A percentile compares a stretch with the other conserved stretches of the same genome.
These are phyloP conservation scores for Corinectria fuckeliana DNA, from an alignment of 2,329 filamentous ascomycete genomes.

Conservation along the genomic window DNA sequence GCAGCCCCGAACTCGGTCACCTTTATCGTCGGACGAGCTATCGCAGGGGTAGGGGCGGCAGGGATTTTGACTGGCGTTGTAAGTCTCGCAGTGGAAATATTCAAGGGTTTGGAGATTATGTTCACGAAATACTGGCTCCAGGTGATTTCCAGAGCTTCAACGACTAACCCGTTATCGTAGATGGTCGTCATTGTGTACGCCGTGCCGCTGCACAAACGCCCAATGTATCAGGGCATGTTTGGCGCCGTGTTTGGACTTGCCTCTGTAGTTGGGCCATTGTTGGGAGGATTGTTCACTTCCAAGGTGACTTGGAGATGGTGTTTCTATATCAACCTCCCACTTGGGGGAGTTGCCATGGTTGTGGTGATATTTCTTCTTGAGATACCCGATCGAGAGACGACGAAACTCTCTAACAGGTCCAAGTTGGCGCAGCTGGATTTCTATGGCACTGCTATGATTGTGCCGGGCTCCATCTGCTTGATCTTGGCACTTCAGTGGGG, in stretches of 20 bases:
- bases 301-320: slow-evolving; percentile 11
- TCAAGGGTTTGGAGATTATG: slow-evolving; percentile 44
- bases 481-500: slow-evolving; percentile 58
- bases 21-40: slow-evolving; percentile 58
- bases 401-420: slow-evolving; percentile 38
- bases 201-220: slow-evolving; percentile 49
- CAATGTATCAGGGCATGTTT: slow-evolving; percentile 16
- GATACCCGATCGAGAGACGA: slow-evolving; percentile 18
- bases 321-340: slow-evolving; percentile 12
- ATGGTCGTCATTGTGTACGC: slow-evolving; percentile 29
- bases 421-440: slow-evolving; percentile 58
- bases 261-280: neutral
- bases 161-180: slow-evolving; percentile 18
- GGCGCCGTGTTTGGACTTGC: slow-evolving; percentile 4
- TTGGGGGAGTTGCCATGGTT: slow-evolving; percentile 31
- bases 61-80: slow-evolving; percentile 58
- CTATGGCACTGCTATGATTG: slow-evolving; percentile 56
- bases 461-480: slow-evolving; percentile 57
- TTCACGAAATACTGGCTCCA: too few species aligned
- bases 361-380: slow-evolving; percentile 36
- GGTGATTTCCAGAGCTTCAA: too few species aligned
- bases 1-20: slow-evolving; percentile 46
- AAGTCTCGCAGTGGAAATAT: neutral
- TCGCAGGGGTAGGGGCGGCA: slow-evolving; percentile 58
- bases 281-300: slow-evolving; percentile 1